Base-by-base conservation (phyloP, 768 basidiomycete species). In the Russula vinacea region DNA sequence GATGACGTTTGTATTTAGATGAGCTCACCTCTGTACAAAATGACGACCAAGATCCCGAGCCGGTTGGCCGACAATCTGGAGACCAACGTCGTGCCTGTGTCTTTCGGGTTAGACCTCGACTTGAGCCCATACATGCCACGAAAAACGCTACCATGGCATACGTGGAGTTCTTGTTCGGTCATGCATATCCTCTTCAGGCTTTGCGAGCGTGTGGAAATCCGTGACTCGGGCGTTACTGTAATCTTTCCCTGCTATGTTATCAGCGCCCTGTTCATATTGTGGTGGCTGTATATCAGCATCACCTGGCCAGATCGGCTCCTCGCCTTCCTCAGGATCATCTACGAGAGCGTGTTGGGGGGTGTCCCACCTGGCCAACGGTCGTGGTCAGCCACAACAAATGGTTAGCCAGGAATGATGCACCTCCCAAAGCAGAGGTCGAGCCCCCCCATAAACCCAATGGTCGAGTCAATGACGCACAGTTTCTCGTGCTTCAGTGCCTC, bases 361-460 rank as follows among this genome's bases (percentile, higher is more conserved):
- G 73, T 99, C 97, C 97, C 96, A 98, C 71, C 89, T 90, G 54
- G 2, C 44, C 42, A 54, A 39, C 0, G 39, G 62, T 37, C 45
- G 57, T 29, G 39, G 42, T 66, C 47, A 70, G 65, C 22, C 26
- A 55, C 29, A 37, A 49, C 32, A 42, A 24, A 4, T 11, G 33
- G 55, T 51, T 49, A n/a, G 22, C 45, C 6, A 32, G 33, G 22
- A 32, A 60, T 24, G 22, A 39, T 68, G 2, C 65, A 88, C 84
- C 92, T 81, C 71, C 94, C 93, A 69, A 94, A 97, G 73, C 92
- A 96, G 39, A 96, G 81, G 75, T 99, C 97, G 49, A 99, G 76
- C 3, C 97, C 97, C 19, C 97, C 97, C 92, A 94, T 97, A 77
- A 98, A 99, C 0, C 92, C 95, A 67, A 98, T 97, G 1, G 93